These are phyloP conservation scores for Puccinia polysora DNA, from an alignment of 1,284 basidiomycete species.

Conservation along the genomic window DNA sequence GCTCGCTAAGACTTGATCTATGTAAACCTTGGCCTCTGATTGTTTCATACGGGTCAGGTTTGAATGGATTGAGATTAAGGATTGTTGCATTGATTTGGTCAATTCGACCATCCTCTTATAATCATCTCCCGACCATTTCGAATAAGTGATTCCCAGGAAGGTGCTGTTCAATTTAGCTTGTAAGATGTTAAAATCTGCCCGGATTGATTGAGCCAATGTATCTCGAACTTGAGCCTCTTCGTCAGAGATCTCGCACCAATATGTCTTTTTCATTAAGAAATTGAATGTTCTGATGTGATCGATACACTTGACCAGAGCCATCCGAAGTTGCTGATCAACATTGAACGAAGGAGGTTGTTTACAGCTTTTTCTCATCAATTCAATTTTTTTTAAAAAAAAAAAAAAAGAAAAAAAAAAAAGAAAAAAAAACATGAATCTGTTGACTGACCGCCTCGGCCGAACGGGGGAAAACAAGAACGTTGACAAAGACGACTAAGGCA, in stretches of 20 bases:
- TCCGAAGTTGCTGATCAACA: conserved; percentile 49
- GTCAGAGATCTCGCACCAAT: conserved; percentile 51
- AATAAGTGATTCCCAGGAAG: conserved; percentile 52
- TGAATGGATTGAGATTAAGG: conserved; percentile 52
- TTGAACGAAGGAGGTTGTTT: background rate
- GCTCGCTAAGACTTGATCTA: conserved; percentile 49
- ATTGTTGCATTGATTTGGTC: conserved; percentile 52
- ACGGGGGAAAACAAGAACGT: conserved; percentile 52
- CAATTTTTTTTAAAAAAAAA: background rate
- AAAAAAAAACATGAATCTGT: too few species aligned
- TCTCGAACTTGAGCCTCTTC: conserved; percentile 52
- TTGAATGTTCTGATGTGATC: conserved; percentile 52
- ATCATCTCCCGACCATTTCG: conserved; percentile 51
- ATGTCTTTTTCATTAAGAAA: conserved; percentile 52
- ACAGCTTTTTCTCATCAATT: too few species aligned
- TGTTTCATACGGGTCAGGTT: conserved; percentile 49
- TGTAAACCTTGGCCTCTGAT: conserved; percentile 49
- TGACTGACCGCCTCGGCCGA: conserved; percentile 50
- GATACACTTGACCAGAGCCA: conserved; percentile 51
- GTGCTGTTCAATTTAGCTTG: conserved; percentile 51
- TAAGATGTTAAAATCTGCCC: conserved; percentile 53
- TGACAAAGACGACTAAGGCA: conserved; percentile 53
- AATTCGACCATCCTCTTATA: conserved; percentile 50
- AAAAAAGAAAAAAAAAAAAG: background rate
- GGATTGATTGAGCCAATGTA: conserved; percentile 50